phyloP scores from a whole-genome alignment of 768 basidiomycete species.

The Leucocoprinus birnbaumii region DNA sequence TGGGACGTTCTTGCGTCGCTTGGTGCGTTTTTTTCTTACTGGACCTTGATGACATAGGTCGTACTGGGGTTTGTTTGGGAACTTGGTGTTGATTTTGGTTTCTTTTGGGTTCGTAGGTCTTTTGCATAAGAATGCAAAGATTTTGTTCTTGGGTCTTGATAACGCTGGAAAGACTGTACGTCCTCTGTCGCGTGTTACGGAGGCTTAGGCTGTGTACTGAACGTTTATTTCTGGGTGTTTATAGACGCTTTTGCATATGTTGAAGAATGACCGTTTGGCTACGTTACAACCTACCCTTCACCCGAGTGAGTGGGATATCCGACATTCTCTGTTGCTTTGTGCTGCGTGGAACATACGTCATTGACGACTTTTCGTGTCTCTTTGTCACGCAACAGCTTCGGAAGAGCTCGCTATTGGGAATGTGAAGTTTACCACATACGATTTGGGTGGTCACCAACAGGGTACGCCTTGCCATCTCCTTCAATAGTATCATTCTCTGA shows the following conservation, averaged over 20 bases:
- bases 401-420: constrained; percentile 99
- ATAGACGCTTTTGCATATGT: constrained; percentile 96
- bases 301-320: constrained; percentile 66
- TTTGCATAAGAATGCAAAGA: constrained; percentile 98
- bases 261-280: constrained; percentile 98
- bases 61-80: too few relatives aligned
- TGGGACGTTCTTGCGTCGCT: constrained; percentile 94
- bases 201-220: constrained; percentile 9
- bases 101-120: constrained; percentile 50
- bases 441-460: constrained; percentile 96
- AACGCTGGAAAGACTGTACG: constrained; percentile 98
- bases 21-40: constrained; percentile 49
- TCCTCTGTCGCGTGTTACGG: constrained; percentile 1
- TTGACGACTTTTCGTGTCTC: constrained; percentile 1
- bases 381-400: constrained; percentile 59
- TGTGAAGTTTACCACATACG: constrained; percentile 98
- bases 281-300: constrained; percentile 98
- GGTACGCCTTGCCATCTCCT: constrained; percentile 44
- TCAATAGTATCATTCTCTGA: background rate
- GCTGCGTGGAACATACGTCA: background rate
- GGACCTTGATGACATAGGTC: background rate
- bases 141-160: constrained; percentile 97
- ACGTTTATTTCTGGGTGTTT: background rate
- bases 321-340: constrained; percentile 3
- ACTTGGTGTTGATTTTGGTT: constrained; percentile 10